Conservation (phyloP, 2,329 filamentous ascomycete species). For the Fusarium scirpi region DNA sequence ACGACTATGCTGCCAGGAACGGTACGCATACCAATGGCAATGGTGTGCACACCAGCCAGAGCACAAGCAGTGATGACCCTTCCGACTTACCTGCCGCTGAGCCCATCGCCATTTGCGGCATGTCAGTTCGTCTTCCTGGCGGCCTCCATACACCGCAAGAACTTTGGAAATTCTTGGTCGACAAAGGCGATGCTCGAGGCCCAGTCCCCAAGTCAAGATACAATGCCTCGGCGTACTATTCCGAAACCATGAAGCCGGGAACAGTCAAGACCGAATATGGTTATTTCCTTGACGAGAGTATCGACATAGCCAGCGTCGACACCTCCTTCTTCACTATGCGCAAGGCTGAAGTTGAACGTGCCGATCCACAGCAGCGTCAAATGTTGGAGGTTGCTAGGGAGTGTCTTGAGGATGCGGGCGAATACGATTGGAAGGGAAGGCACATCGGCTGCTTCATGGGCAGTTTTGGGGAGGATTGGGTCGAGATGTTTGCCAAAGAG, state of each 20-base stretch:
- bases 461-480: slow-evolving; percentile 11
- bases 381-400: slow-evolving; percentile 6
- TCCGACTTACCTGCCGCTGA: neutral
- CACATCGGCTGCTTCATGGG: slow-evolving; percentile 7
- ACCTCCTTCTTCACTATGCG: slow-evolving; percentile 7
- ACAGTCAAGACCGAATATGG: neutral
- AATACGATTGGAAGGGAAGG: slow-evolving; percentile 5
- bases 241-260: neutral
- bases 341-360: slow-evolving; percentile 4
- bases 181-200: neutral
- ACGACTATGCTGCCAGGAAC: neutral
- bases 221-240: neutral
- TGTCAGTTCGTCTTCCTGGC: neutral
- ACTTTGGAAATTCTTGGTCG: neutral
- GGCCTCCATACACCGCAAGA: neutral
- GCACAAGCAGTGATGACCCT: neutral
- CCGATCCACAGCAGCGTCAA: slow-evolving; percentile 2
- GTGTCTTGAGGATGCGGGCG: slow-evolving; percentile 1
- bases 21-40: neutral
- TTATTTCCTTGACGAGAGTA: slow-evolving; percentile 7
- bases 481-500: slow-evolving; percentile 8
- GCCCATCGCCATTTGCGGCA: slow-evolving; percentile 9
- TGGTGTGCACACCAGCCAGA: no score
- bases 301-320: neutral
- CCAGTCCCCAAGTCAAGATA: neutral